phyloP scores from a whole-genome alignment of 2,329 filamentous ascomycete genomes.

The Amylocarpus encephaloides region DNA sequence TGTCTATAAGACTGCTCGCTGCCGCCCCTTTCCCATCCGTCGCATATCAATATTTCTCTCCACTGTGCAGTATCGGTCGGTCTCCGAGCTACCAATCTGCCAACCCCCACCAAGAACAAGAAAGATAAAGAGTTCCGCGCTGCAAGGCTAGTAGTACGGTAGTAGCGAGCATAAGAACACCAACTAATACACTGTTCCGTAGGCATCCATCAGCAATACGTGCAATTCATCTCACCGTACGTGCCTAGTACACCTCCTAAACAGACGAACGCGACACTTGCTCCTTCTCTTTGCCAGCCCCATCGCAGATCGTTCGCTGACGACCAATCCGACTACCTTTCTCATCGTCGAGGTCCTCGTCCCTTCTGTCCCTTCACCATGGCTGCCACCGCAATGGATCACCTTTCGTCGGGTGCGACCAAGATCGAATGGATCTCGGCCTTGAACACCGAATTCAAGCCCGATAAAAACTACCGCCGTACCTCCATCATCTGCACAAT shows the following conservation, averaged over 20 bases:
- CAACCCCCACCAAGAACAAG: constrained; percentile 10
- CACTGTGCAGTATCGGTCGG: not conserved
- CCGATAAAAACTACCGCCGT: constrained; percentile 84
- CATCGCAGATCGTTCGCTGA: not conserved
- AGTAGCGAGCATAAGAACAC: not conserved
- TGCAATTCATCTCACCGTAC: not conserved
- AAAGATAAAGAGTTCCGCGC: constrained; percentile 9
- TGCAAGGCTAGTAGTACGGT: not conserved
- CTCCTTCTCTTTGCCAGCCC: not conserved
- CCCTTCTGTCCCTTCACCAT: constrained; percentile 19
- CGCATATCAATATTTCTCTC: not conserved
- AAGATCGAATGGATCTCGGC: constrained; percentile 59
- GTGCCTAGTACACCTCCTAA: not conserved
- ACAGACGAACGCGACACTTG: not conserved
- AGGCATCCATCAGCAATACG: not conserved
- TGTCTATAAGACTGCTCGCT: not conserved
- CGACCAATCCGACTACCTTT: not conserved
- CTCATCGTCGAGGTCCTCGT: not conserved
- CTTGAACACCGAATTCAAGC: constrained; percentile 82
- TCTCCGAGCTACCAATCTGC: not conserved
- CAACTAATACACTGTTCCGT: not conserved
- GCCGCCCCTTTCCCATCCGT: not conserved
- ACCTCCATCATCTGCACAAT: constrained; percentile 99
- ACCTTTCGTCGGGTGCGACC: constrained; percentile 71
- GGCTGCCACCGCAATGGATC: constrained; percentile 66